These are phyloP conservation scores for Meredithiella fracta DNA, from an alignment of 2,329 filamentous ascomycete genomes.

Conservation along the genomic window DNA sequence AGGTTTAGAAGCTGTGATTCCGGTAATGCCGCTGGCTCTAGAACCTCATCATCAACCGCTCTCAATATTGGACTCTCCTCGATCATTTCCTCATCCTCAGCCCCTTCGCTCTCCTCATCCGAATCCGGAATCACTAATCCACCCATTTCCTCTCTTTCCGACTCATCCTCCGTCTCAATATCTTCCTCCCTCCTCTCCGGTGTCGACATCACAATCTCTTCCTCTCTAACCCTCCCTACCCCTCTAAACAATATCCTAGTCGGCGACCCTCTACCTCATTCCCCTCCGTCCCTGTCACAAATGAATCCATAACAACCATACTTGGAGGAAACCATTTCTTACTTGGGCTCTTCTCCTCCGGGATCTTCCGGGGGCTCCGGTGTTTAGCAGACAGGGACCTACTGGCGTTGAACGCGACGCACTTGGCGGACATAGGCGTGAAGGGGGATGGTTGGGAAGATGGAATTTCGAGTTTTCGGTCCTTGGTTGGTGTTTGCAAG, in stretches of 20 bases:
- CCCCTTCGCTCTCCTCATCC: constrained; percentile 7
- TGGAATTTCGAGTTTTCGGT: constrained; percentile 25
- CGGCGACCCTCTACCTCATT: background rate
- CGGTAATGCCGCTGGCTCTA: background rate
- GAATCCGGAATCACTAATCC: constrained; percentile 15
- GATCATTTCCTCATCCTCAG: constrained; percentile 1
- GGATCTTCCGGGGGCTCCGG: too few relatives aligned
- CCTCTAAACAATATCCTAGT: constrained; percentile 9
- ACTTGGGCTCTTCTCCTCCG: background rate
- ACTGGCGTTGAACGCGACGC: constrained; percentile 25
- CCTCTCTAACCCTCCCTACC: constrained; percentile 6
- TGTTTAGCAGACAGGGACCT: constrained; percentile 16
- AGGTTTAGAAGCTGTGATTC: too few relatives aligned
- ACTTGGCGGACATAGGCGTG: constrained; percentile 22
- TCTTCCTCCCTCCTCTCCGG: constrained; percentile 7
- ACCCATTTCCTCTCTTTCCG: constrained; percentile 8
- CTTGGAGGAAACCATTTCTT: constrained; percentile 16
- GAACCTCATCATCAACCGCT: background rate
- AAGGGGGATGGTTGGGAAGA: constrained; percentile 25
- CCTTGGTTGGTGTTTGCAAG: constrained; percentile 25
- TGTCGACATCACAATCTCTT: background rate
- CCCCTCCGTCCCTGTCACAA: constrained; percentile 17
- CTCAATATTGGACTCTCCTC: background rate
- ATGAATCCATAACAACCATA: constrained; percentile 31
- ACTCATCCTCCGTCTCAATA: constrained; percentile 11